Percentiles rank a stretch among this genome's conserved stretches.
These are phyloP conservation scores for Penicillium atrosanguineum DNA, from an alignment of 495 filamentous ascomycete genomes.

Conservation along the genomic window DNA sequence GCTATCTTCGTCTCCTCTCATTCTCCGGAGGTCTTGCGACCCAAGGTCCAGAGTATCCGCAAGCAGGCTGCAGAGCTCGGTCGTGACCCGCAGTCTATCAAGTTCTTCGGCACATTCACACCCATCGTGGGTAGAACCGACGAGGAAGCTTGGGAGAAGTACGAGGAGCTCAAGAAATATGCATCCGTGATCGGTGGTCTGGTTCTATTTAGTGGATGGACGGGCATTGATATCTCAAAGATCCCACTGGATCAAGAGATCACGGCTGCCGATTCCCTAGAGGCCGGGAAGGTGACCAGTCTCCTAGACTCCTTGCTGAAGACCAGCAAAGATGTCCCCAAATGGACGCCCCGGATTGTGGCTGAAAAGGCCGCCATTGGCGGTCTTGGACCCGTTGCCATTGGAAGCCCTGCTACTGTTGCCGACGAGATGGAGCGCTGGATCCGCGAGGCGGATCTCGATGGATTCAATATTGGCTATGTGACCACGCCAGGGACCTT, in stretches of 20 bases:
- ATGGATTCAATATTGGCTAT: slow-evolving; percentile 57
- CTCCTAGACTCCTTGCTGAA: slow-evolving; percentile 51
- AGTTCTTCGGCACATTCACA: slow-evolving; percentile 59
- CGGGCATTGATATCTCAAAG: slow-evolving; percentile 59
- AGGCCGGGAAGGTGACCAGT: slow-evolving; percentile 51
- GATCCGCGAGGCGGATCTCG: slow-evolving; percentile 57
- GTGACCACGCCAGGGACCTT: slow-evolving; percentile 60
- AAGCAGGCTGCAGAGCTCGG: slow-evolving; percentile 48
- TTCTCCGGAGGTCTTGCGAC: slow-evolving; percentile 46
- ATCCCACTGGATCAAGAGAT: slow-evolving; percentile 57
- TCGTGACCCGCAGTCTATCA: slow-evolving; percentile 54
- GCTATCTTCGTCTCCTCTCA: slow-evolving; percentile 61
- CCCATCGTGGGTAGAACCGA: slow-evolving; percentile 56
- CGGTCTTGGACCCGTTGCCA: slow-evolving; percentile 49
- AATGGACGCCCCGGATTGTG: slow-evolving; percentile 51
- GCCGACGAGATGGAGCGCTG: slow-evolving; percentile 60
- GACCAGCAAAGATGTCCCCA: slow-evolving; percentile 46
- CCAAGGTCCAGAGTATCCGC: slow-evolving; percentile 56
- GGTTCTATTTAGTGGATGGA: slow-evolving; percentile 60
- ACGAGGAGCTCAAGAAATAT: slow-evolving; percentile 49
- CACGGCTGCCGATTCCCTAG: slow-evolving; percentile 47
- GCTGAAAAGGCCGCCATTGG: slow-evolving; percentile 59
- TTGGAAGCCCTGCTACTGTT: slow-evolving; percentile 54
- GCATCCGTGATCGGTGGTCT: slow-evolving; percentile 55
- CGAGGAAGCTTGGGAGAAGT: slow-evolving; percentile 54